Conservation (phyloP, 352 stramenopile genomes). For the Aphanomyces cochlioides region DNA sequence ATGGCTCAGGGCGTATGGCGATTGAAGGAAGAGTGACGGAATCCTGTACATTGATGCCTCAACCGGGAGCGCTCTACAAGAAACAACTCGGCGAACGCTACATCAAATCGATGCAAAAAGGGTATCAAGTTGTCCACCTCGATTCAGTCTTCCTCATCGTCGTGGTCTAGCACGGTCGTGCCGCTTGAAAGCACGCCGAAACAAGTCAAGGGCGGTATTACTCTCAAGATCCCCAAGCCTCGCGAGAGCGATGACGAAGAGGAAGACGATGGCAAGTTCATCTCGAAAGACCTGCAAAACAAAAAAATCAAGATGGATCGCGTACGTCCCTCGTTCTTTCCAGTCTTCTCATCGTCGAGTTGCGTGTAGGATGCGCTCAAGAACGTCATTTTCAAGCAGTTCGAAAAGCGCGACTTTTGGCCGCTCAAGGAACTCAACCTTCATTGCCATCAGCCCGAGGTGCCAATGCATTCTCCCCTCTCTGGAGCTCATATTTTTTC, state of each 20-base stretch:
- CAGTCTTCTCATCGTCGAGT: not conserved
- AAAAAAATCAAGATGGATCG: conserved; percentile 91
- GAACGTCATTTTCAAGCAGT: conserved; percentile 83
- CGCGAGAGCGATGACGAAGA: conserved; percentile 36
- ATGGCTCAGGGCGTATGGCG: conserved; percentile 81
- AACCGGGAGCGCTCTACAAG: conserved; percentile 81
- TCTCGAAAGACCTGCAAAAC: conserved; percentile 49
- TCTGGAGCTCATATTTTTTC: too few relatives aligned
- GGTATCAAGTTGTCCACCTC: conserved; percentile 10
- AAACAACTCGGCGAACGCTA: conserved; percentile 78
- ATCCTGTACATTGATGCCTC: conserved; percentile 80
- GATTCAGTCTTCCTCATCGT: not conserved
- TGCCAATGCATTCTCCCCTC: conserved; percentile 30
- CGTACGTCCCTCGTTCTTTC: conserved; percentile 34
- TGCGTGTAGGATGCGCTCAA: conserved; percentile 73
- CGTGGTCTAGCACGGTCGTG: conserved; percentile 22
- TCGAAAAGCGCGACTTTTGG: conserved; percentile 84
- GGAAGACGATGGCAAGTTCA: conserved; percentile 47
- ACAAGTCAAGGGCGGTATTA: conserved; percentile 29
- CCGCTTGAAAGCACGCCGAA: conserved; percentile 27
- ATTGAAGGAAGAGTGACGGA: conserved; percentile 85
- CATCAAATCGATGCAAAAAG: conserved; percentile 72
- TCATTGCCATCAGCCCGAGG: conserved; percentile 84
- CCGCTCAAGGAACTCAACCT: conserved; percentile 86
- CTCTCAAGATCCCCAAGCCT: conserved; percentile 28